These are phyloP conservation scores for Aureobasidium vineae DNA, from an alignment of 2,329 filamentous ascomycete species.

Conservation along the genomic window DNA sequence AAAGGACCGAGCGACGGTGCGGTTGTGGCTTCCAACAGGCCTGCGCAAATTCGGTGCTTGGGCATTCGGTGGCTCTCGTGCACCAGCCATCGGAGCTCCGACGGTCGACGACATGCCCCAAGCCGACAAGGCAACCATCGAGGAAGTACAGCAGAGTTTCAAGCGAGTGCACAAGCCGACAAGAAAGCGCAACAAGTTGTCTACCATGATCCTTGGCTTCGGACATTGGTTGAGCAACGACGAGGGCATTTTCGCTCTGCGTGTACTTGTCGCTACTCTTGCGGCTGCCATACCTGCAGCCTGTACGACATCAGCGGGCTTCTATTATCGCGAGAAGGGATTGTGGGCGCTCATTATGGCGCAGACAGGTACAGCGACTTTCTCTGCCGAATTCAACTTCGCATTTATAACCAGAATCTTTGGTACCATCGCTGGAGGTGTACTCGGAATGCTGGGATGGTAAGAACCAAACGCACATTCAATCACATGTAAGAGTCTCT, in stretches of 20 bases:
- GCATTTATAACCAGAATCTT: slow-evolving; percentile 45
- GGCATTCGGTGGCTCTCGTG: slow-evolving; percentile 7
- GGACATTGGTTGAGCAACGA: slow-evolving; percentile 29
- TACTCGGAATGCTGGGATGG: slow-evolving; percentile 51
- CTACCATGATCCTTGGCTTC: slow-evolving; percentile 44
- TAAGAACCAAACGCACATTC: not conserved
- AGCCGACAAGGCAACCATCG: slow-evolving; percentile 19
- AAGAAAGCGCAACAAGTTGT: slow-evolving; percentile 43
- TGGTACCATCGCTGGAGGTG: slow-evolving; percentile 51
- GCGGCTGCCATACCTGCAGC: slow-evolving; percentile 19
- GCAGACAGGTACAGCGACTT: slow-evolving; percentile 50
- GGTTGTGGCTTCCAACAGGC: slow-evolving; percentile 19
- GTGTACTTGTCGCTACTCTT: slow-evolving; percentile 23
- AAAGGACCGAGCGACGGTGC: not conserved
- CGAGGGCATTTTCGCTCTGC: slow-evolving; percentile 23
- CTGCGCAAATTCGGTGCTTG: slow-evolving; percentile 21
- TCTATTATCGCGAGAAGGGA: slow-evolving; percentile 48
- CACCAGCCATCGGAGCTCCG: not conserved
- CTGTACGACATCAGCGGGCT: slow-evolving; percentile 39
- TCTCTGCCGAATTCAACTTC: slow-evolving; percentile 53
- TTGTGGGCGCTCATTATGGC: slow-evolving; percentile 55
- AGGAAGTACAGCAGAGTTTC: slow-evolving; percentile 20
- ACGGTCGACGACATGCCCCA: slow-evolving; percentile 8
- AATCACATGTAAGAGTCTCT: not conserved
- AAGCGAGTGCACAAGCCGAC: slow-evolving; percentile 29